Evolutionary conservation across 2,329 filamentous ascomycete species (phyloP).

Genomic region (Colletotrichum lentis): DNA sequence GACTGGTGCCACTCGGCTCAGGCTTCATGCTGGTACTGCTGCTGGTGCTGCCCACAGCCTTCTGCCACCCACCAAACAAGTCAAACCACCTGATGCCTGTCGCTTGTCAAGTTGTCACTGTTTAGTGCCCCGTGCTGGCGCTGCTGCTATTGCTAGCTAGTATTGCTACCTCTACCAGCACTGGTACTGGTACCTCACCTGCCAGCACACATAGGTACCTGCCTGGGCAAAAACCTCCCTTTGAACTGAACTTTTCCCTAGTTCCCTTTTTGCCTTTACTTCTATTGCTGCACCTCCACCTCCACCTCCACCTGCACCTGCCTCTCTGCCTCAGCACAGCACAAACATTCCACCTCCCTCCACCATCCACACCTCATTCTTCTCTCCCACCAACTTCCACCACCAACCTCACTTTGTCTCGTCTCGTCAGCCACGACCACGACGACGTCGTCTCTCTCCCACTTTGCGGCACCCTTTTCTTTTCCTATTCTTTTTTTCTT

Average conservation of each 20-base stretch:
- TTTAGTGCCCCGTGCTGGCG: neutral
- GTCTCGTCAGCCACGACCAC: slow-evolving; percentile 38
- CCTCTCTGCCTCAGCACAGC: slow-evolving; percentile 34
- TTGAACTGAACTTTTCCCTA: slow-evolving; percentile 38
- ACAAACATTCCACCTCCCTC: slow-evolving; percentile 40
- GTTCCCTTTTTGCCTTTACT: slow-evolving; percentile 5
- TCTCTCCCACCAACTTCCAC: slow-evolving; percentile 38
- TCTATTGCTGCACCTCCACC: slow-evolving; percentile 10
- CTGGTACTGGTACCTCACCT: slow-evolving; percentile 6
- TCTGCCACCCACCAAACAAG: neutral
- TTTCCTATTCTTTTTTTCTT: slow-evolving; percentile 40
- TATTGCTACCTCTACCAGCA: neutral
- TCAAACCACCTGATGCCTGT: neutral
- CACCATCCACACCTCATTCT: slow-evolving; percentile 39
- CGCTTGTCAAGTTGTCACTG: slow-evolving; percentile 1
- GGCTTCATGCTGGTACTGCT: neutral
- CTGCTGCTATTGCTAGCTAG: neutral
- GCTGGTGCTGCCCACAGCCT: neutral
- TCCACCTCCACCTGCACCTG: slow-evolving; percentile 27
- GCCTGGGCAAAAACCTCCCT: slow-evolving; percentile 35
- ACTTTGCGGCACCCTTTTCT: slow-evolving; percentile 40
- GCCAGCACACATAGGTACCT: neutral
- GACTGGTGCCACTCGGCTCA: slow-evolving; percentile 4
- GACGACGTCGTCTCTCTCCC: slow-evolving; percentile 35
- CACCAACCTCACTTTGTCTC: slow-evolving; percentile 41